A percentile compares a stretch with the other conserved stretches of the same genome.
Conservation (phyloP, 2,329 filamentous ascomycete species). For the Thermoascus crustaceus region DNA sequence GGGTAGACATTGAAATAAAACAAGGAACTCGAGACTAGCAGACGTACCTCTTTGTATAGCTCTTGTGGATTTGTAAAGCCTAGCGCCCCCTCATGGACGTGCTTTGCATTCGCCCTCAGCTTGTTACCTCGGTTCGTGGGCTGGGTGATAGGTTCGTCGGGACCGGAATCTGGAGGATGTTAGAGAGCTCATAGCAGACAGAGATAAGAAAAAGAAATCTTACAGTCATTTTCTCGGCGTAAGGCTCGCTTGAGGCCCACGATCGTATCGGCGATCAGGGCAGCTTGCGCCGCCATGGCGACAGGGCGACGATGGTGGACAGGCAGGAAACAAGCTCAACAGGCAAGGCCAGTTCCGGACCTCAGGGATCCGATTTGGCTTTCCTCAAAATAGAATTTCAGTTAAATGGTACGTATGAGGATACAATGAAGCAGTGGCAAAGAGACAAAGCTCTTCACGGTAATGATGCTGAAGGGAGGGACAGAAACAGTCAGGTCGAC, state of each 20-base stretch:
- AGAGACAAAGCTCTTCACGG: too few species aligned
- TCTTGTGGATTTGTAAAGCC: conserved; percentile 44
- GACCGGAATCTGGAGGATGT: conserved; percentile 23
- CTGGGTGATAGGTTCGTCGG: conserved; percentile 47
- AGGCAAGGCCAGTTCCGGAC: too few species aligned
- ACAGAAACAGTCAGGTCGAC: not conserved
- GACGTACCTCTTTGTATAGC: conserved; percentile 48
- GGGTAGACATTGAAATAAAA: not conserved
- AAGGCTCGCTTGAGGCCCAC: conserved; percentile 47
- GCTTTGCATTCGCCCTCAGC: conserved; percentile 49
- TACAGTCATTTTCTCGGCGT: conserved; percentile 40
- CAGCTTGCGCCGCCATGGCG: conserved; percentile 37
- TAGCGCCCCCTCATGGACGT: conserved; percentile 48
- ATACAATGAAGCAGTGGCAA: too few species aligned
- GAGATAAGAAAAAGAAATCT: conserved; percentile 6
- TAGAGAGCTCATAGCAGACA: conserved; percentile 7
- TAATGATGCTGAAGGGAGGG: too few species aligned
- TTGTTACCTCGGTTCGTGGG: conserved; percentile 55
- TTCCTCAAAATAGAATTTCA: too few species aligned
- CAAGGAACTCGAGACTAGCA: conserved; percentile 6
- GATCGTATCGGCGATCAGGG: conserved; percentile 46
- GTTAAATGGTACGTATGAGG: too few species aligned
- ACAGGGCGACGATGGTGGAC: conserved; percentile 2
- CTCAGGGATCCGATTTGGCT: not conserved
- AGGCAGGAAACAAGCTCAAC: not conserved